Percentiles rank a stretch among this genome's conserved stretches.
These are phyloP conservation scores for Candida maesae DNA, from an alignment of 805 yeast genomes.

Conservation along the genomic window DNA sequence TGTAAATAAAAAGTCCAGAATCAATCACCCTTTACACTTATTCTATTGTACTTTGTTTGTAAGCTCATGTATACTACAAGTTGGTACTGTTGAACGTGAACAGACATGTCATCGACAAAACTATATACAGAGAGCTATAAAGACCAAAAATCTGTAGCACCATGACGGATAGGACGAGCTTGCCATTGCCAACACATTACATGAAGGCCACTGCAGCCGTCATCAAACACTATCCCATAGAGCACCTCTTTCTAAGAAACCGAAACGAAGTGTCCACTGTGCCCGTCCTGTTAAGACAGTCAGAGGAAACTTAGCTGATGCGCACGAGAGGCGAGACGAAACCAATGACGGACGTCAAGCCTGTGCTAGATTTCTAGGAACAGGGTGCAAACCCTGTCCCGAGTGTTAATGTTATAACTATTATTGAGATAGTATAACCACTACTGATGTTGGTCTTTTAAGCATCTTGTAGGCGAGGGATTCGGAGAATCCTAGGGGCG, in stretches of 20 bases:
- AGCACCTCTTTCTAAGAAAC: conserved; percentile 54
- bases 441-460: conserved; percentile 60
- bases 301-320: conserved; percentile 67
- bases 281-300: conserved; percentile 69
- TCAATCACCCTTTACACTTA: too few species aligned
- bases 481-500: conserved; percentile 18
- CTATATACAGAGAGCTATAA: not conserved
- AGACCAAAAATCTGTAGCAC: conserved; percentile 24
- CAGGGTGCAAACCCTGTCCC: conserved; percentile 16
- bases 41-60: too few species aligned
- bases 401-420: conserved; percentile 48
- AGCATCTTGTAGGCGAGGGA: conserved; percentile 20
- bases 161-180: conserved; percentile 26
- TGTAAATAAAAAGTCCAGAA: conserved; percentile 8
- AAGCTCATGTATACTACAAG: too few species aligned
- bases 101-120: too few species aligned
- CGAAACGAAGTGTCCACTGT: conserved; percentile 74
- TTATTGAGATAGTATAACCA: conserved; percentile 68
- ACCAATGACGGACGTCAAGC: conserved; percentile 25
- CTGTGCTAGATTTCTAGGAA: conserved; percentile 29
- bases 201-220: conserved; percentile 15
- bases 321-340: conserved; percentile 27
- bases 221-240: conserved; percentile 27
- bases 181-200: conserved; percentile 24
- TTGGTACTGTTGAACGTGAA: too few species aligned